Evolutionary conservation across 23 red algal species (phyloP), one percentile per base, ranked within the genome.

Genomic region (Agarophyton chilense): DNA sequence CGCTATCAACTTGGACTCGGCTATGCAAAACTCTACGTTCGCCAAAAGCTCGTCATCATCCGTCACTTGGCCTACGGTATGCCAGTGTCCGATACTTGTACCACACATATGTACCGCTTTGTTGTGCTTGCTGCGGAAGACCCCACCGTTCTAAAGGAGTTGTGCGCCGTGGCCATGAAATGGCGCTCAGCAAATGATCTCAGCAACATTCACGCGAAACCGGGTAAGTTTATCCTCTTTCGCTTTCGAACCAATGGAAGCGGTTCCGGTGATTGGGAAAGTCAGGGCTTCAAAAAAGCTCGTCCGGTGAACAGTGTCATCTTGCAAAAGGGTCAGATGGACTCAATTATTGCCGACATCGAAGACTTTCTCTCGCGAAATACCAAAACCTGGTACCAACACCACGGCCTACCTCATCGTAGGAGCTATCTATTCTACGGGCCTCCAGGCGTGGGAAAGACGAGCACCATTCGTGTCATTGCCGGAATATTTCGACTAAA

Each of bases 391-490:
- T 95, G 92, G 92, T 95, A 95, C 50, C 57, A 78, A 34, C 12
- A 47, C 4, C 84, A 90, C 40, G 93, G 93, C 28, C 50, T 95
- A 22, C 86, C 93, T 11, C 87, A 86, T 61, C 55, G 93, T 39
- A 67, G 93, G 28, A 79, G 79, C 47, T 95, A 95, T 83, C 77
- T 95, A 21, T 87, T 95, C 44, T 78, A 95, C 70, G 93, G 93
- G 24, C 70, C 84, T 16, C 93, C 93, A 31, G 93, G 93, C 0
- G 79, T 55, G 53, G 93, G 93, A 51, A 95, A 95, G 78, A 90
- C 93, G 4, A 70, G 52, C 22, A 86, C 83, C 11, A 90, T 95
- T 65, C 72, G 74, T 11, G 79, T 89, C 11, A 44, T 95, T 62
- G 93, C 93, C 9, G 78, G 93, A 43, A 79, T 78, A 29, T 95